phyloP scores from a whole-genome alignment of 805 yeast species.

The Ogataea ramenticola region DNA sequence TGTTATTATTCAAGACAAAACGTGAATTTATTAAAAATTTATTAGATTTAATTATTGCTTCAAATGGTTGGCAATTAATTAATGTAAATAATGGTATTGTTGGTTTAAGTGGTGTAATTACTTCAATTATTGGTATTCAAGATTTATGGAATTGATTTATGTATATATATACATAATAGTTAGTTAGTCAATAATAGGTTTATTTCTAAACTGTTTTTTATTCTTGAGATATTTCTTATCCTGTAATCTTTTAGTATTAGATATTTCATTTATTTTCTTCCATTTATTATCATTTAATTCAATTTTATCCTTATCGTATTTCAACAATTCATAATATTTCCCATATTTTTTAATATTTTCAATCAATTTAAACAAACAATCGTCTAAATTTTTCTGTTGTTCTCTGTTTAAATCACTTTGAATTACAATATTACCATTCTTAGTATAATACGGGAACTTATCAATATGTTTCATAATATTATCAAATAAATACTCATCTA shows the following conservation, averaged over 20 bases:
- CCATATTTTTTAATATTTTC: conserved; percentile 29
- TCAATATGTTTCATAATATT: conserved; percentile 18
- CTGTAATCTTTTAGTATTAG: not conserved
- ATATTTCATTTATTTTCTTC: conserved; percentile 1
- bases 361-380: conserved; percentile 39
- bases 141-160: conserved; percentile 56
- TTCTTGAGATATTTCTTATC: not conserved
- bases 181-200: not conserved
- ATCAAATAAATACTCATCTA: conserved; percentile 29
- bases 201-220: conserved; percentile 1
- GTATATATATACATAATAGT: conserved; percentile 7
- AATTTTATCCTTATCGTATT: not conserved
- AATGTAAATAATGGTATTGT: conserved; percentile 69
- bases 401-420: conserved; percentile 26
- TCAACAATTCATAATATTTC: not conserved
- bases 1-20: conserved; percentile 31
- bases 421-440: conserved; percentile 19
- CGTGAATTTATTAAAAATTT: conserved; percentile 70
- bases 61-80: conserved; percentile 55
- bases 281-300: conserved; percentile 1
- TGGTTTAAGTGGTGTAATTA: conserved; percentile 78
- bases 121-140: conserved; percentile 70
- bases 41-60: conserved; percentile 69
- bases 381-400: conserved; percentile 36
- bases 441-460: conserved; percentile 7